phyloP scores from a whole-genome alignment of 2,329 filamentous ascomycete species.

The Sporothrix humicola region DNA sequence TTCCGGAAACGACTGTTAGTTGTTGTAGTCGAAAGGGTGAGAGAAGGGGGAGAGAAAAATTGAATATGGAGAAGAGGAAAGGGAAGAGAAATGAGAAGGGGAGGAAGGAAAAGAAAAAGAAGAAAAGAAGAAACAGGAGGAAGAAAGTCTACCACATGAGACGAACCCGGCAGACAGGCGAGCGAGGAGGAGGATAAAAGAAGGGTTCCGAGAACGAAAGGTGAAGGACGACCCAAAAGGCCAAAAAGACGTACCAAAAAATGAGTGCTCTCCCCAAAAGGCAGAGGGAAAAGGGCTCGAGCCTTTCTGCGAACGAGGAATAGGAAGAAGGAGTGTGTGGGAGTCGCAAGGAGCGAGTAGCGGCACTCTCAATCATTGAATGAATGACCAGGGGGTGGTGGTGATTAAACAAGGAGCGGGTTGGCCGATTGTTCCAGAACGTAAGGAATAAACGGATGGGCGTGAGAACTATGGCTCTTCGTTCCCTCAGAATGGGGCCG shows the following conservation, averaged over 20 bases:
- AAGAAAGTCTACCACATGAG: slow-evolving; percentile 28
- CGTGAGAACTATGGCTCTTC: background rate
- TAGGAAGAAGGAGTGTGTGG: background rate
- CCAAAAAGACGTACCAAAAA: background rate
- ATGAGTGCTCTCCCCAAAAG: background rate
- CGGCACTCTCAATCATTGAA: no score
- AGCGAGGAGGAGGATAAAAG: slow-evolving; percentile 4
- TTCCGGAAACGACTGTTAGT: slow-evolving; percentile 19
- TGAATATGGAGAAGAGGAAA: background rate
- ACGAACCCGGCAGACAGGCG: slow-evolving; percentile 23
- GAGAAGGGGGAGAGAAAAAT: background rate
- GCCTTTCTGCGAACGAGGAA: slow-evolving; percentile 12
- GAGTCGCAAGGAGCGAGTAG: slow-evolving; percentile 21
- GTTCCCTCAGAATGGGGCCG: slow-evolving; percentile 4
- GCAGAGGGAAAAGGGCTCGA: slow-evolving; percentile 21
- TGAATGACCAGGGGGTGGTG: no score
- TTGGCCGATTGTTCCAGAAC: slow-evolving; percentile 30
- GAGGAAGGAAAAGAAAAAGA: background rate
- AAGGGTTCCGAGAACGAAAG: background rate
- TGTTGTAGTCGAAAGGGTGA: background rate
- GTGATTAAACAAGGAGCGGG: slow-evolving; percentile 17
- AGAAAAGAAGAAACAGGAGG: slow-evolving; percentile 6
- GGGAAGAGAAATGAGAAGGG: no score
- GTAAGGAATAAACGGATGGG: slow-evolving; percentile 14
- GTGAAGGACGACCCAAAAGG: background rate